A percentile compares a stretch with the other conserved stretches of the same genome.
phyloP scores from a whole-genome alignment of 805 yeast genomes.

The Metschnikowia dekortorum region DNA sequence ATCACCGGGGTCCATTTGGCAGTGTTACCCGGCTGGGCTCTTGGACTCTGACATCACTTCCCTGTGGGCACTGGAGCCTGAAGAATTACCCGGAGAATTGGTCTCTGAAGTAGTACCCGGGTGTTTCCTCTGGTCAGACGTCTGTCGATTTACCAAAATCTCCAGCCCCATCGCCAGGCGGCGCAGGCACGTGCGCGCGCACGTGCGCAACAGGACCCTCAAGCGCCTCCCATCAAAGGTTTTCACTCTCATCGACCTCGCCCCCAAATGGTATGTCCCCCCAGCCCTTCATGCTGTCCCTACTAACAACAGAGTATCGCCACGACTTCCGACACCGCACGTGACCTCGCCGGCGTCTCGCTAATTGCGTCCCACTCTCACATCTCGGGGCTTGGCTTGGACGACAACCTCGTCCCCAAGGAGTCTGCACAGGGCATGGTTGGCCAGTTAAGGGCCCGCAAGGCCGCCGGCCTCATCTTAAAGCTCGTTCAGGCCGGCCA shows the following conservation, averaged over 20 bases:
- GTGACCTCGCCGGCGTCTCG: constrained; percentile 47
- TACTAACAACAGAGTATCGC: constrained; percentile 18
- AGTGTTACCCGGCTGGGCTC: too few species aligned
- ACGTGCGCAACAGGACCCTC: not conserved
- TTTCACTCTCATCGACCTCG: constrained; percentile 1
- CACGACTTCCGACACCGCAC: constrained; percentile 21
- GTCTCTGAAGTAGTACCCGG: too few species aligned
- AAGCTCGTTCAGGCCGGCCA: constrained; percentile 92
- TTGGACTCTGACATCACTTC: too few species aligned
- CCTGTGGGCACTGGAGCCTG: too few species aligned
- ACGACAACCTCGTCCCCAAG: constrained; percentile 81
- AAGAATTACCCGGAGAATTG: too few species aligned
- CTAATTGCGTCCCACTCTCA: constrained; percentile 97
- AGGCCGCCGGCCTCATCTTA: constrained; percentile 91
- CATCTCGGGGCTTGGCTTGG: constrained; percentile 94
- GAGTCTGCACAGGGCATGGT: constrained; percentile 89
- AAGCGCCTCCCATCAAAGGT: not conserved
- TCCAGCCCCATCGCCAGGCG: too few species aligned
- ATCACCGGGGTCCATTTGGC: too few species aligned
- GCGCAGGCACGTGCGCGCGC: not conserved
- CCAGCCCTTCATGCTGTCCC: not conserved
- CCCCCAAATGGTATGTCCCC: constrained; percentile 11
- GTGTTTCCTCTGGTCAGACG: too few species aligned
- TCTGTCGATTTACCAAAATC: too few species aligned
- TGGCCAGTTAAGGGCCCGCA: constrained; percentile 91